phyloP scores from a whole-genome alignment of 108 stramenopile genomes.

The Pseudonitzschia pungens region DNA sequence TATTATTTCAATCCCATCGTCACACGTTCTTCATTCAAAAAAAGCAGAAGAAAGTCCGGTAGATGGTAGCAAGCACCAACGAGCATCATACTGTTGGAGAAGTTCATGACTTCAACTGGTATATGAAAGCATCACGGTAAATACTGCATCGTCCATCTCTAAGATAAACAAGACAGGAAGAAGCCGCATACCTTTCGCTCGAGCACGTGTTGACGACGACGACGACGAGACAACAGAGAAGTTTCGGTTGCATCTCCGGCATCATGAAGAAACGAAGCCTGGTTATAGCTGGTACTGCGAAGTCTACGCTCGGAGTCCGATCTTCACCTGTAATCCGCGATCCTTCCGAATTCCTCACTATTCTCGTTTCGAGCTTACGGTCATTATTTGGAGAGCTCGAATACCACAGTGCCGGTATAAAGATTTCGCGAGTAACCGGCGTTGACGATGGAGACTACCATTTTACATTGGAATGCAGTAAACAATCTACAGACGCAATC shows the following conservation, averaged over 20 bases:
- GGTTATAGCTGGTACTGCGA: background rate
- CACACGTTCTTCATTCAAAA: no score
- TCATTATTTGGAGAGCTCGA: constrained; percentile 41
- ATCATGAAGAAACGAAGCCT: background rate
- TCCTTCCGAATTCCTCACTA: constrained; percentile 41
- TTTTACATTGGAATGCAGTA: constrained; percentile 27
- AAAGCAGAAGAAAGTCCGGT: no score
- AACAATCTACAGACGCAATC: constrained; percentile 23
- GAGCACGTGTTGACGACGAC: no score
- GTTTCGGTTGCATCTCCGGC: background rate
- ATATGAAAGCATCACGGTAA: no score
- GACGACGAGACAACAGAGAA: no score
- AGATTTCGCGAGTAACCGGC: background rate
- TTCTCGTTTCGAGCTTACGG: constrained; percentile 39
- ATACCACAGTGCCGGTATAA: constrained; percentile 24
- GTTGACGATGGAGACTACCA: constrained; percentile 3
- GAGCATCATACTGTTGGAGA: no score
- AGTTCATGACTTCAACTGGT: no score
- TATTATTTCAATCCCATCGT: no score
- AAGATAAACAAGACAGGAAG: no score
- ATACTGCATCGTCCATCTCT: no score
- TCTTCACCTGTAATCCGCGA: constrained; percentile 26
- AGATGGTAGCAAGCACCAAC: no score
- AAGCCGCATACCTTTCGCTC: no score
- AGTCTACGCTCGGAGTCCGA: constrained; percentile 2